These are phyloP conservation scores for Linnemannia exigua DNA, from an alignment of 192 early-diverging fungal genomes.

Conservation along the genomic window DNA sequence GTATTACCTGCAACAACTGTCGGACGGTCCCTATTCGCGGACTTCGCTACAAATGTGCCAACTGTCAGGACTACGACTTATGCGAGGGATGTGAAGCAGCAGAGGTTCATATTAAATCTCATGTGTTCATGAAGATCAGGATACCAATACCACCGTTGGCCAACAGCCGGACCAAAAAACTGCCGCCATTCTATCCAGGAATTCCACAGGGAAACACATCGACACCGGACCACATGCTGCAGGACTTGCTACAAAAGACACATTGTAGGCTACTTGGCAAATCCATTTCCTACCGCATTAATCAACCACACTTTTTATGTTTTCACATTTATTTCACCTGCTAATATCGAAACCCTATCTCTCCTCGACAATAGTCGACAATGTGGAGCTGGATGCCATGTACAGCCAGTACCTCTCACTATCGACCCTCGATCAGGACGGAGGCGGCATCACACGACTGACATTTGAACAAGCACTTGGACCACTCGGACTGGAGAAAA, in stretches of 20 bases:
- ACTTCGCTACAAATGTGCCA: slow-evolving; percentile 92
- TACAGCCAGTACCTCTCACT: slow-evolving; percentile 90
- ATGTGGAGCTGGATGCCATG: slow-evolving; percentile 87
- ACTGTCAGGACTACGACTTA: slow-evolving; percentile 94
- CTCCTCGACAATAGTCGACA: slow-evolving; percentile 72
- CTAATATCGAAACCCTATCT: no score
- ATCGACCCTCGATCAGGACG: slow-evolving; percentile 71
- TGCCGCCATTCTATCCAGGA: slow-evolving; percentile 87
- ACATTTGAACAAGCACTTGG: slow-evolving; percentile 93
- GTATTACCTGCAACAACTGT: slow-evolving; percentile 96
- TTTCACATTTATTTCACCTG: neutral
- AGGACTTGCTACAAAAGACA: slow-evolving; percentile 67
- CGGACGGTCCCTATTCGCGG: slow-evolving; percentile 90
- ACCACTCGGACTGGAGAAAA: slow-evolving; percentile 84
- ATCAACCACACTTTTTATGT: neutral
- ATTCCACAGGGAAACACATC: slow-evolving; percentile 32
- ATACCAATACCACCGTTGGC: slow-evolving; percentile 93
- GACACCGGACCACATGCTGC: slow-evolving; percentile 54
- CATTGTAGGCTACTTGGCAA: slow-evolving; percentile 71
- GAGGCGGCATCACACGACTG: slow-evolving; percentile 80
- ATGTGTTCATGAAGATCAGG: slow-evolving; percentile 91
- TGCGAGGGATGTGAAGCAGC: slow-evolving; percentile 93
- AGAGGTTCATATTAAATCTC: slow-evolving; percentile 82
- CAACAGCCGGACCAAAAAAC: slow-evolving; percentile 80
- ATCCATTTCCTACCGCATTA: neutral